A percentile compares a stretch with the other conserved stretches of the same genome.
phyloP scores from a whole-genome alignment of 176 grass and related monocot genomes.

The Musa troglodytarum region DNA sequence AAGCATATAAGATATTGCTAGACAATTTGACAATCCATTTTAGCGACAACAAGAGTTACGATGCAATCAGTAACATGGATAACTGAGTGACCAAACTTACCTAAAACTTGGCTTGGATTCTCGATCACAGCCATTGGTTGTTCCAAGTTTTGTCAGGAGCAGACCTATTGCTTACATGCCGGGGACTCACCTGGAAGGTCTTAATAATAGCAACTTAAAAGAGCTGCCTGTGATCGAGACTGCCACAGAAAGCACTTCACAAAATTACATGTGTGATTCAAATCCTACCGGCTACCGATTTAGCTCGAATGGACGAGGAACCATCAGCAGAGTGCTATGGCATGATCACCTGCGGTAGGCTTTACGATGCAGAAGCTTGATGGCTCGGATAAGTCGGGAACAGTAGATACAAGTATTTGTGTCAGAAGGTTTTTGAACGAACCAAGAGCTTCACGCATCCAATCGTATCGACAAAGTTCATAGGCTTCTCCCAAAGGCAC shows the following conservation, averaged over 20 bases:
- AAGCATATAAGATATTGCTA: not conserved
- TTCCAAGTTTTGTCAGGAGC: not conserved
- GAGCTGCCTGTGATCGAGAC: conserved; percentile 7
- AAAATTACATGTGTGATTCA: conserved; percentile 2
- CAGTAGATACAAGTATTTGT: too few relatives aligned
- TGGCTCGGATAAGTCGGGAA: not conserved
- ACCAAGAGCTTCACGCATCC: conserved; percentile 78
- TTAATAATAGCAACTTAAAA: conserved; percentile 11
- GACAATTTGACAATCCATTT: not conserved
- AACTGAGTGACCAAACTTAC: not conserved
- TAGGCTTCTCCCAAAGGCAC: conserved; percentile 46
- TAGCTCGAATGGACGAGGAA: not conserved
- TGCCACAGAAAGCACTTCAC: conserved; percentile 1
- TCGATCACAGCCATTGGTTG: not conserved
- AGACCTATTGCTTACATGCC: not conserved
- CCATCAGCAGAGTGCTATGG: conserved; percentile 17
- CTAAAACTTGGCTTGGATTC: not conserved
- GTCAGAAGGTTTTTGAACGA: not conserved
- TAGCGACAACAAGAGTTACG: not conserved
- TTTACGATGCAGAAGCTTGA: not conserved
- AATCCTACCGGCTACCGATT: not conserved
- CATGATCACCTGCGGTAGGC: conserved; percentile 3
- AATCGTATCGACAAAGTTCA: conserved; percentile 67
- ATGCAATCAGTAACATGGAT: not conserved
- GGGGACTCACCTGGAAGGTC: not conserved